These are phyloP conservation scores for Emericellopsis cladophorae DNA, from an alignment of 2,329 filamentous ascomycete species.

Conservation along the genomic window DNA sequence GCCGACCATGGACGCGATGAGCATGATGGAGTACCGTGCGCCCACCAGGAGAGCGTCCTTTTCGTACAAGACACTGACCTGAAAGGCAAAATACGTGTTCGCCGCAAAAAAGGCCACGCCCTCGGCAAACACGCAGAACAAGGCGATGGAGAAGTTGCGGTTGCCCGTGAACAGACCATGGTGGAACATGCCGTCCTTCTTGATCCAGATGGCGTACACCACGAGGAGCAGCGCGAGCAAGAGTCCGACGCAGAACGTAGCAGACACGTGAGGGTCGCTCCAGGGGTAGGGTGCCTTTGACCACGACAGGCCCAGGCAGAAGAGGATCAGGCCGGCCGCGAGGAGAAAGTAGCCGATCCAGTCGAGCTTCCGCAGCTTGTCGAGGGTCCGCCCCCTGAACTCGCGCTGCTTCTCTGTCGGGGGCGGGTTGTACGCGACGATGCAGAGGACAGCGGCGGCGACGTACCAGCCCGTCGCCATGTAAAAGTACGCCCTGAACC, in stretches of 20 bases:
- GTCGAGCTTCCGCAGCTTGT: constrained; percentile 22
- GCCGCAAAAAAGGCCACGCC: constrained; percentile 24
- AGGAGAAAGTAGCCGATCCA: constrained; percentile 24
- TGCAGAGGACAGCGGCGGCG: constrained; percentile 12
- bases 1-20: constrained; percentile 15
- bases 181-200: constrained; percentile 26
- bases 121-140: constrained; percentile 21
- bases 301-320: constrained; percentile 23
- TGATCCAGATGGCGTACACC: constrained; percentile 20
- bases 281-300: constrained; percentile 24
- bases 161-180: constrained; percentile 21
- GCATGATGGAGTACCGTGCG: constrained; percentile 17
- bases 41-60: constrained; percentile 17
- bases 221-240: constrained; percentile 11
- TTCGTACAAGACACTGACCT: constrained; percentile 20
- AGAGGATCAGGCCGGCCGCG: constrained; percentile 19
- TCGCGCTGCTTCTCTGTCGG: constrained; percentile 11
- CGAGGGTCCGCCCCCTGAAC: constrained; percentile 8
- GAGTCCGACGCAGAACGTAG: constrained; percentile 20
- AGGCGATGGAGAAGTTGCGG: constrained; percentile 22
- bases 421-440: constrained; percentile 20
- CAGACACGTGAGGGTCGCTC: constrained; percentile 19
- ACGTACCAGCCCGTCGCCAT: constrained; percentile 16
- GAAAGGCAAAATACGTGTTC: constrained; percentile 28
- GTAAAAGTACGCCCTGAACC: constrained; percentile 23